Percentiles rank a stretch among this genome's conserved stretches.
Evolutionary conservation across 208 protist genomes (phyloP).

Genomic region (Trypanosoma congolense): DNA sequence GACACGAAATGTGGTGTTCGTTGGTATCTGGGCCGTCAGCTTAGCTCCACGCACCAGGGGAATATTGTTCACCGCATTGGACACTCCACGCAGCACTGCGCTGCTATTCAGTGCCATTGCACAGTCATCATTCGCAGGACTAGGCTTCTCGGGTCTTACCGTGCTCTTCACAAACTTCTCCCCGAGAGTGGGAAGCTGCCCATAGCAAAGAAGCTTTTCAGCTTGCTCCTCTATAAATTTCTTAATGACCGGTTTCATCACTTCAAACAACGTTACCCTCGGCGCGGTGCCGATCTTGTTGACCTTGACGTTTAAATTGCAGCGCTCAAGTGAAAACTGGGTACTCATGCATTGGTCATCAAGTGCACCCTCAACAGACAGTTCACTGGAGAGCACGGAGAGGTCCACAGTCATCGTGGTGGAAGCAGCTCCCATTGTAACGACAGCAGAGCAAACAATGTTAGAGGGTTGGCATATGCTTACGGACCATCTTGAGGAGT

Average conservation of each 20-base stretch:
- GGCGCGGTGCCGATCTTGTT: constrained; percentile 14
- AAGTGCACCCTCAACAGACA: neutral
- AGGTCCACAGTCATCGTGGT: neutral
- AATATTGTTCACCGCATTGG: constrained; percentile 20
- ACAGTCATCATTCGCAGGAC: constrained; percentile 15
- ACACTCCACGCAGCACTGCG: constrained; percentile 16
- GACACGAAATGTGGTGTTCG: constrained; percentile 17
- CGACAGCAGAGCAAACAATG: constrained; percentile 2
- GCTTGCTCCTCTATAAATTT: constrained; percentile 15
- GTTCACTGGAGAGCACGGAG: neutral
- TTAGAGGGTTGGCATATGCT: neutral
- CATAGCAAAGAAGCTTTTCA: constrained; percentile 20
- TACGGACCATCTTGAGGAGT: constrained; percentile 7
- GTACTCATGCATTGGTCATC: constrained; percentile 3
- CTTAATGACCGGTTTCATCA: constrained; percentile 2
- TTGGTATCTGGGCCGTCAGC: constrained; percentile 2
- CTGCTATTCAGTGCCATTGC: constrained; percentile 8
- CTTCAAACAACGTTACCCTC: constrained; percentile 21
- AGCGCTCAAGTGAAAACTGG: constrained; percentile 2
- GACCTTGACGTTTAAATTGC: constrained; percentile 16
- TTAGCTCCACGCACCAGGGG: constrained; percentile 16
- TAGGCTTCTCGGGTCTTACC: neutral
- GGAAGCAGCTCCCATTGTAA: constrained; percentile 3
- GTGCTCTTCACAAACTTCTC: neutral
- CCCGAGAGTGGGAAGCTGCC: constrained; percentile 8